Base-by-base conservation (phyloP, 495 filamentous ascomycete species). In the Chaetomium cochliodes region DNA sequence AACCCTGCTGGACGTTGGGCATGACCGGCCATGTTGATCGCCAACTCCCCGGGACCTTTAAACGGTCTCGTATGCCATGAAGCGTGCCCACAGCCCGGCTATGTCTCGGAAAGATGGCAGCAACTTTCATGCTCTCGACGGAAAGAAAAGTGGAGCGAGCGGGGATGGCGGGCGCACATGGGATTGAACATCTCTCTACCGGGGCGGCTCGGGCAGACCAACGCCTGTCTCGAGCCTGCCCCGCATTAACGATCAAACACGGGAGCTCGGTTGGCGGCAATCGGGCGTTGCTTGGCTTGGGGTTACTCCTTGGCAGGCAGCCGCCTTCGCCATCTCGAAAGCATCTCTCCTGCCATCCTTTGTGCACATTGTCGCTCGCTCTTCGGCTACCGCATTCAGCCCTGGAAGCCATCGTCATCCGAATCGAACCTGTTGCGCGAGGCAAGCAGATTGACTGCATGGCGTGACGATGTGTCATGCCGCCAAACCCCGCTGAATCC, bases 381-480 rank as follows among this genome's bases (percentile, higher is more conserved):
- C 56, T 59, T 59, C 13, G 23, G 47, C 8, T 20, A 3, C 25
- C 23, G 33, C 20, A 47, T 28, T 25, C 18, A 13, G 23, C 5
- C 8, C 46, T 11, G 16, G 56, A 33, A 18, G 25, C 20, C 15
- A 25, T 23, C 58, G 2, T 23, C 12, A 37, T 11, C 13, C 41
- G 13, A 9, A 44, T 44, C 41, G 41, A 44, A 11, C 41, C 41
- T 44, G 15, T 44, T 44, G 41, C 13, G 13, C 16, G 18, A 15
- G 15, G 16, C 41, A 18, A 44, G 41, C 41, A 44, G 33, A 37
- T 5, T 8, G 53, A 37, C 26, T 41, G 53, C 42, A 50, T 58
- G n/a, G 62, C 52, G 42, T 53, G 53, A 58, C 26, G 4, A 58
- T 51, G 53, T 51, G 62, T 64, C 62, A 58, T 58, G 25, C 46